Percentiles rank a stretch among this genome's conserved stretches.
phyloP scores from a whole-genome alignment of 257 asterid genomes.

The Solanum ossicruentum region DNA sequence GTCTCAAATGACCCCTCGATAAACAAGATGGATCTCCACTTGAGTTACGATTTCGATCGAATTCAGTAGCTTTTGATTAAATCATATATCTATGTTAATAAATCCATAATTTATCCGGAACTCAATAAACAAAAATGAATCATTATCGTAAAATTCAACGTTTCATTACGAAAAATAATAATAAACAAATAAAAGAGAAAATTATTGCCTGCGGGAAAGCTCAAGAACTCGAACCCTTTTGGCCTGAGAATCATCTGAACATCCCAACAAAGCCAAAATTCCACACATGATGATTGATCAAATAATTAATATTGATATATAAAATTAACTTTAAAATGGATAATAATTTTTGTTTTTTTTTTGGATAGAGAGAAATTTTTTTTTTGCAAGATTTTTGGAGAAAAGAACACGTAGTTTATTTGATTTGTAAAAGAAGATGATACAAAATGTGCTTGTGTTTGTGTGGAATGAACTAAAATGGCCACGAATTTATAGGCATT shows the following conservation, averaged over 20 bases:
- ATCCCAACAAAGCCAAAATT: constrained; percentile 83
- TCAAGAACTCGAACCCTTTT: constrained; percentile 95
- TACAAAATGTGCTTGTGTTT: background rate
- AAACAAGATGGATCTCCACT: no score
- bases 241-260: constrained; percentile 83
- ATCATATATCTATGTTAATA: no score
- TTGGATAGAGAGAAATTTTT: background rate
- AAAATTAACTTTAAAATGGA: background rate
- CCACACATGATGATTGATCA: constrained; percentile 59
- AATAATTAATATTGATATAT: background rate
- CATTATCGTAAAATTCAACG: no score
- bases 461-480: background rate
- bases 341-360: background rate
- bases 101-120: no score
- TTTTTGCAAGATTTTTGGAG: background rate
- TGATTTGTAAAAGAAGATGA: background rate
- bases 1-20: no score
- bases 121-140: no score
- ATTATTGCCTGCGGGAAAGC: constrained; percentile 82
- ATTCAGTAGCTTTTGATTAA: no score
- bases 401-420: background rate
- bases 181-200: background rate
- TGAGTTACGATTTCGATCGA: no score
- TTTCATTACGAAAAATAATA: no score
- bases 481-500: constrained; percentile 15